These are phyloP conservation scores for Thielaviopsis populi DNA, from an alignment of 2,329 filamentous ascomycete genomes.

Conservation along the genomic window DNA sequence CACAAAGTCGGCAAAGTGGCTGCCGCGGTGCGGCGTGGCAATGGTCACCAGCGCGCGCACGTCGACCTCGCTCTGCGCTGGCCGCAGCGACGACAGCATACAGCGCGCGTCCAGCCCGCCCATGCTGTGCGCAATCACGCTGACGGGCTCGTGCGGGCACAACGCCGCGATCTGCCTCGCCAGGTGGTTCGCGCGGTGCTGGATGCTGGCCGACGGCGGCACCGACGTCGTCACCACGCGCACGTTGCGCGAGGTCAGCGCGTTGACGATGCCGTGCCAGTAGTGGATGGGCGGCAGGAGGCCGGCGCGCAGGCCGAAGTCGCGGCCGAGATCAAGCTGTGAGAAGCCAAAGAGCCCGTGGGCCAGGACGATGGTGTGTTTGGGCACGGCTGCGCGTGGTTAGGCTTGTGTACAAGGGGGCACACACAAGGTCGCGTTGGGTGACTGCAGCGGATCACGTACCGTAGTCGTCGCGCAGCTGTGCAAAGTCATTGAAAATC, in stretches of 20 bases:
- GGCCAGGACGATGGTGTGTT: constrained; percentile 47
- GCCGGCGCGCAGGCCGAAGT: constrained; percentile 19
- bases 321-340: constrained; percentile 32
- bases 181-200: constrained; percentile 44
- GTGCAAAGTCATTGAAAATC: constrained; percentile 16
- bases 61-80: constrained; percentile 26
- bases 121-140: constrained; percentile 60
- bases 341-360: constrained; percentile 51
- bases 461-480: constrained; percentile 14
- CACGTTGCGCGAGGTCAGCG: constrained; percentile 36
- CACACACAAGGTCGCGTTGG: neutral
- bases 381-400: constrained; percentile 26
- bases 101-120: constrained; percentile 50
- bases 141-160: constrained; percentile 41
- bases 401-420: neutral
- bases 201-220: constrained; percentile 45
- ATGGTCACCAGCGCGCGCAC: constrained; percentile 40
- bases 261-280: constrained; percentile 49
- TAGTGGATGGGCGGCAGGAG: constrained; percentile 42
- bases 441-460: neutral
- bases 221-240: constrained; percentile 46
- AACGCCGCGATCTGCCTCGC: constrained; percentile 34
- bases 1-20: constrained; percentile 39
- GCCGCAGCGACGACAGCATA: constrained; percentile 44
- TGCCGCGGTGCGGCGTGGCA: constrained; percentile 41